Percentiles rank a stretch among this genome's conserved stretches.
Conservation (phyloP, 2,329 filamentous ascomycete genomes). For the Alternaria conjuncta region DNA sequence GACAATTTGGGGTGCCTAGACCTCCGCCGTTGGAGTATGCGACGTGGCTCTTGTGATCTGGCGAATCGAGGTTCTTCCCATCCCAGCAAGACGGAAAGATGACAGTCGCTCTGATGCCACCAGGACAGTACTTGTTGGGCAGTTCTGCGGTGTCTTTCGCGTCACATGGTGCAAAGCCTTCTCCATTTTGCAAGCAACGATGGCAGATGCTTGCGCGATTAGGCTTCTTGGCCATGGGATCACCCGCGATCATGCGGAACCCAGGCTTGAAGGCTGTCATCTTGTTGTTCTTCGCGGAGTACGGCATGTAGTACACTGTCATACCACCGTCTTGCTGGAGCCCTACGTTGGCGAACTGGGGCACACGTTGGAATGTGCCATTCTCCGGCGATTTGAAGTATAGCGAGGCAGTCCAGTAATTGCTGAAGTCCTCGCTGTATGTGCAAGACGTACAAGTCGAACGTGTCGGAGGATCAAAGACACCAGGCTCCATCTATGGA, state of each 20-base stretch:
- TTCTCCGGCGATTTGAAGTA: slow-evolving; percentile 44
- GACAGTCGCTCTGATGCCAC: slow-evolving; percentile 74
- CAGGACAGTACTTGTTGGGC: slow-evolving; percentile 73
- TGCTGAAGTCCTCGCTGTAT: slow-evolving; percentile 38
- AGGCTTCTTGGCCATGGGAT: slow-evolving; percentile 25
- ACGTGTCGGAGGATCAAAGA: slow-evolving; percentile 28
- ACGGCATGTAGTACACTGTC: slow-evolving; percentile 76
- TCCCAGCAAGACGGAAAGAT: slow-evolving; percentile 79
- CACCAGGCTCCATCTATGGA: slow-evolving; percentile 33
- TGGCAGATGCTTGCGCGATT: slow-evolving; percentile 43
- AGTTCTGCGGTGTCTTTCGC: slow-evolving; percentile 43
- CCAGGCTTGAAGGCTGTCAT: slow-evolving; percentile 26
- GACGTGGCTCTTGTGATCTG: slow-evolving; percentile 69
- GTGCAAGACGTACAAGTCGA: slow-evolving; percentile 44
- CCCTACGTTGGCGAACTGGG: slow-evolving; percentile 38
- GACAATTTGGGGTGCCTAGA: slow-evolving; percentile 54
- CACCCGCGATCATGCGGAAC: slow-evolving; percentile 39
- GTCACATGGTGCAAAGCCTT: slow-evolving; percentile 29
- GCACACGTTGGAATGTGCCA: slow-evolving; percentile 42
- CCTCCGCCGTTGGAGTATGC: slow-evolving; percentile 58
- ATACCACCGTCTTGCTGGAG: slow-evolving; percentile 40
- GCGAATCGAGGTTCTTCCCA: slow-evolving; percentile 59
- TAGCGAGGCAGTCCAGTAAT: slow-evolving; percentile 42
- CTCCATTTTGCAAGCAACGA: slow-evolving; percentile 32
- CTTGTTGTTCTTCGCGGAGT: slow-evolving; percentile 60